Conservation (phyloP, 2,329 filamentous ascomycete species). For the Exophiala sp. region DNA sequence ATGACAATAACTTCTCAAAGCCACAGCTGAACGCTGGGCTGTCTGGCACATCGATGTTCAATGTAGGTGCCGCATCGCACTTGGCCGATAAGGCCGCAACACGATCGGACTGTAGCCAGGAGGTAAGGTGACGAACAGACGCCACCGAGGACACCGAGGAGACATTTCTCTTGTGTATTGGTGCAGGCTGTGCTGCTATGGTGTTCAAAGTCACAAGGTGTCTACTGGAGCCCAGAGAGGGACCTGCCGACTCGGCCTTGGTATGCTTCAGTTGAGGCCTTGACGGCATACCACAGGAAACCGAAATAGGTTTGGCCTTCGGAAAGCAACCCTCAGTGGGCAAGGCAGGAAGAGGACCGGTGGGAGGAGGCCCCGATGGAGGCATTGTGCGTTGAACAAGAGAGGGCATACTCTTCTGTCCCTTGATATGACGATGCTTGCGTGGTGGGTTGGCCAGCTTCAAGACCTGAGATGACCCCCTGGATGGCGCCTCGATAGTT, state of each 20-base stretch:
- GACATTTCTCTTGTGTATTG: neutral
- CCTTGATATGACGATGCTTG: slow-evolving; percentile 9
- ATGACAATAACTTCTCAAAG: slow-evolving; percentile 5
- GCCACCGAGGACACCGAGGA: slow-evolving; percentile 7
- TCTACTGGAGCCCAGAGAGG: neutral
- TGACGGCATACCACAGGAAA: neutral
- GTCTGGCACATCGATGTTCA: slow-evolving; percentile 1
- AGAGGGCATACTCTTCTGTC: slow-evolving; percentile 22
- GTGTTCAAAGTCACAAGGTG: neutral
- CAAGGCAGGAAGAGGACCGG: slow-evolving; percentile 18
- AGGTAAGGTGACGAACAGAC: slow-evolving; percentile 9
- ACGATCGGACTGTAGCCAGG: slow-evolving; percentile 3
- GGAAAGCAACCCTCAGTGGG: slow-evolving; percentile 6
- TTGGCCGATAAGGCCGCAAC: slow-evolving; percentile 8
- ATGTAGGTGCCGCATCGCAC: slow-evolving; percentile 1
- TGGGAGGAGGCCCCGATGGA: slow-evolving; percentile 20
- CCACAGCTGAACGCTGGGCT: slow-evolving; percentile 4
- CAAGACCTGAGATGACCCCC: neutral
- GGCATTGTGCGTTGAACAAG: slow-evolving; percentile 5
- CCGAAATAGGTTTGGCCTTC: neutral
- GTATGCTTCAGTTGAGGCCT: neutral
- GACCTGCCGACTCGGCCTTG: slow-evolving; percentile 1
- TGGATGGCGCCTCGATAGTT: slow-evolving; percentile 1
- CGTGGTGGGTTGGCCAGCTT: slow-evolving; percentile 7
- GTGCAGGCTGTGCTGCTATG: neutral